These are phyloP conservation scores for Populus pruinosa DNA, from an alignment of 345 rosid genomes.

Conservation along the genomic window DNA sequence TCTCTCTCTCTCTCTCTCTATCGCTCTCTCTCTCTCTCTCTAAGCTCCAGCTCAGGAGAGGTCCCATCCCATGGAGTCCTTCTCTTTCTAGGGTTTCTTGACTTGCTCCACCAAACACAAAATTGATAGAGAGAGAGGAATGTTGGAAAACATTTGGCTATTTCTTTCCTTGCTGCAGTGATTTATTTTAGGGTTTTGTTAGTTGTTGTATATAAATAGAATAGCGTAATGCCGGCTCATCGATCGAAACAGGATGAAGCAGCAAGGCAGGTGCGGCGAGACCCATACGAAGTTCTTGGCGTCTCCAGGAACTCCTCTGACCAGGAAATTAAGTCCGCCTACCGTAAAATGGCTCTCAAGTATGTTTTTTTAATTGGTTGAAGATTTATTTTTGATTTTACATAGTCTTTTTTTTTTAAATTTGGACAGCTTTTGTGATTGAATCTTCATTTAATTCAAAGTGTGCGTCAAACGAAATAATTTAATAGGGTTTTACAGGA, in stretches of 20 bases:
- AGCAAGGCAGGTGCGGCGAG: constrained; percentile 68
- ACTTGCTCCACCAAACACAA: neutral
- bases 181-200: neutral
- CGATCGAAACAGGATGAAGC: constrained; percentile 42
- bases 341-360: constrained; percentile 96
- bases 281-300: constrained; percentile 87
- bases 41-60: constrained; percentile 14
- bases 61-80: constrained; percentile 5
- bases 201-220: neutral
- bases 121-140: neutral
- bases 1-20: neutral
- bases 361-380: constrained; percentile 1
- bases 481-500: neutral
- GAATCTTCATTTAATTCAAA: neutral
- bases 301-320: constrained; percentile 74
- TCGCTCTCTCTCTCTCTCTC: neutral
- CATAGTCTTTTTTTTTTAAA: neutral
- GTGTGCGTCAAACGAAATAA: neutral
- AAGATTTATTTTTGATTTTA: neutral
- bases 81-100: constrained; percentile 17
- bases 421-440: neutral
- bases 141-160: neutral
- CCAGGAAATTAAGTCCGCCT: constrained; percentile 90
- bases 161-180: neutral
- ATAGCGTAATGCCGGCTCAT: constrained; percentile 20